A percentile compares a stretch with the other conserved stretches of the same genome.
Conservation (phyloP, 1,284 basidiomycete genomes). For the Chalciporus piperatoides region DNA sequence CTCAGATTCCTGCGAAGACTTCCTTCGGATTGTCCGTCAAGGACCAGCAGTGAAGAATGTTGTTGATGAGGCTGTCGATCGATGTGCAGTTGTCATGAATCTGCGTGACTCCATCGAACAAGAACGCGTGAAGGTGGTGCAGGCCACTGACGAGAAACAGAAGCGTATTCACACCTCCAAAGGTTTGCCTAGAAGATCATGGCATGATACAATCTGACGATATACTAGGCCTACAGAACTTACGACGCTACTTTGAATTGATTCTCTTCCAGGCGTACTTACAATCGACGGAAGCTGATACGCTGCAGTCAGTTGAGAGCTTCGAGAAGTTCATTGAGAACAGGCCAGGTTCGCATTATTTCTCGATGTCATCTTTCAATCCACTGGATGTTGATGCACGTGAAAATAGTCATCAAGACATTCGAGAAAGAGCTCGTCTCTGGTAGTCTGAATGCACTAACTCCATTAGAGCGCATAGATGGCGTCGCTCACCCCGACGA, state of each 20-base stretch:
- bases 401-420: constrained; percentile 81
- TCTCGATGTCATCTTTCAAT: background rate
- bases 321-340: constrained; percentile 81
- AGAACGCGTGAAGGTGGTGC: constrained; percentile 68
- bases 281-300: constrained; percentile 81
- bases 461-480: constrained; percentile 79
- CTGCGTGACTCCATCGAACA: constrained; percentile 89
- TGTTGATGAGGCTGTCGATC: constrained; percentile 92
- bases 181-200: constrained; percentile 43
- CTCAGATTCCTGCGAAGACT: constrained; percentile 46
- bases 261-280: constrained; percentile 95
- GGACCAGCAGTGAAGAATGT: constrained; percentile 84
- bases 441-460: constrained; percentile 79
- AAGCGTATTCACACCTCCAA: constrained; percentile 65
- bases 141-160: constrained; percentile 69
- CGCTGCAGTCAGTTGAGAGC: constrained; percentile 69
- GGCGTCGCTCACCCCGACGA: constrained; percentile 87
- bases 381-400: background rate
- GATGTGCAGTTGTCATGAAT: constrained; percentile 82
- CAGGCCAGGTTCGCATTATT: constrained; percentile 59
- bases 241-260: constrained; percentile 87
- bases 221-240: constrained; percentile 66
- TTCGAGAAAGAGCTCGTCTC: constrained; percentile 88
- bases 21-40: constrained; percentile 89
- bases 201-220: background rate